Conservation (phyloP, 1,284 basidiomycete species). For the Sutorius eximius region DNA sequence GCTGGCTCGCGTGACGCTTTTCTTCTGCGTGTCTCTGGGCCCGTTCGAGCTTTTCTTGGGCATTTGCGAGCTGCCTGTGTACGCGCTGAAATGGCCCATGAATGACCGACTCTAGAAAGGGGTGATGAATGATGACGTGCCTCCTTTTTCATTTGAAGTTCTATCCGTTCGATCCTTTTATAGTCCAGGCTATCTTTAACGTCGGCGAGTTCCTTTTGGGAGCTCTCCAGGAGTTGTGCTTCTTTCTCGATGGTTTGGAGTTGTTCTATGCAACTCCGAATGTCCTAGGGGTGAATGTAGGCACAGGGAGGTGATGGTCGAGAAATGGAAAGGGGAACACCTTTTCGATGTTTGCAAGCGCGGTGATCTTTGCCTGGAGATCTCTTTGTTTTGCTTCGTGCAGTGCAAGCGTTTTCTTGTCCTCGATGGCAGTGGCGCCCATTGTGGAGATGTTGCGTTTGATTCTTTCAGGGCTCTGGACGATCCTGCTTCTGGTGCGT, state of each 20-base stretch:
- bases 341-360: constrained; percentile 73
- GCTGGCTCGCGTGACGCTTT: constrained; percentile 63
- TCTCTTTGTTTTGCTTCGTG: constrained; percentile 75
- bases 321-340: constrained; percentile 34
- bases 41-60: constrained; percentile 73
- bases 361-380: constrained; percentile 69
- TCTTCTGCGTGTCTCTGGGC: constrained; percentile 75
- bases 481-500: constrained; percentile 69
- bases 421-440: constrained; percentile 57
- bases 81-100: constrained; percentile 53
- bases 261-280: constrained; percentile 66
- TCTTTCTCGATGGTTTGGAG: constrained; percentile 73
- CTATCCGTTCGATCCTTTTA: constrained; percentile 70
- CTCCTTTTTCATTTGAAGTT: constrained; percentile 65
- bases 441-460: constrained; percentile 76
- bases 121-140: constrained; percentile 37
- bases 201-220: constrained; percentile 63
- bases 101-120: background rate
- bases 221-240: constrained; percentile 55
- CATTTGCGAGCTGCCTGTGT: constrained; percentile 71
- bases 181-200: constrained; percentile 66
- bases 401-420: constrained; percentile 58
- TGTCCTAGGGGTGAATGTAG: constrained; percentile 49
- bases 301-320: background rate
- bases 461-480: constrained; percentile 85